A percentile compares a stretch with the other conserved stretches of the same genome.
These are phyloP conservation scores for Fusarium xyrophilum DNA, from an alignment of 2,329 filamentous ascomycete genomes.

Conservation along the genomic window DNA sequence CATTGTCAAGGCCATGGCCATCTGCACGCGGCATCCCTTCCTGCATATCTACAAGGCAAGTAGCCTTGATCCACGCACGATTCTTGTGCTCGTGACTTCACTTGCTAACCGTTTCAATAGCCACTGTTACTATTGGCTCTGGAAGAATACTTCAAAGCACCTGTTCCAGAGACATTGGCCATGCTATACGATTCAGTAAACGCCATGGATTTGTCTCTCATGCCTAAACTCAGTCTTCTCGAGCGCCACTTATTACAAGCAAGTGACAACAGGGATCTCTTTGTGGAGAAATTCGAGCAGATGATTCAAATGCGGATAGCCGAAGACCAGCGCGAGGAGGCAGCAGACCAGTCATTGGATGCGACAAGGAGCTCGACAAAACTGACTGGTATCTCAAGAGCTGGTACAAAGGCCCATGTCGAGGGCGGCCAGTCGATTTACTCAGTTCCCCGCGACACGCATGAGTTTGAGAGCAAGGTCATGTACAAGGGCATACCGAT, in stretches of 20 bases:
- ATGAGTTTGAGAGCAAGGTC: slow-evolving; percentile 95
- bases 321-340: slow-evolving; percentile 62
- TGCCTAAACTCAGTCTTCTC: slow-evolving; percentile 83
- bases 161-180: slow-evolving; percentile 84
- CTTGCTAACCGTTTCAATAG: slow-evolving; percentile 51
- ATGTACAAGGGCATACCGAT: slow-evolving; percentile 97
- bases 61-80: slow-evolving; percentile 15
- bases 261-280: slow-evolving; percentile 93
- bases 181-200: slow-evolving; percentile 93
- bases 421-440: slow-evolving; percentile 69
- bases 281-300: slow-evolving; percentile 95
- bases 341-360: slow-evolving; percentile 49
- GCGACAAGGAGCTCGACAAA: slow-evolving; percentile 57
- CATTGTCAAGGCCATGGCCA: slow-evolving; percentile 97
- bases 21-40: slow-evolving; percentile 96
- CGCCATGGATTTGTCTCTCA: slow-evolving; percentile 92
- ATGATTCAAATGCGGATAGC: slow-evolving; percentile 86
- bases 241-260: slow-evolving; percentile 87
- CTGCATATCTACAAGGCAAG: slow-evolving; percentile 95
- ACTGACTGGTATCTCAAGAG: slow-evolving; percentile 60
- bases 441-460: slow-evolving; percentile 86
- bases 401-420: slow-evolving; percentile 68
- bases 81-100: neutral
- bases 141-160: slow-evolving; percentile 96
- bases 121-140: slow-evolving; percentile 88